phyloP scores from a whole-genome alignment of 2,329 filamentous ascomycete species.

The Immersiporthe knoxdaviesiana region DNA sequence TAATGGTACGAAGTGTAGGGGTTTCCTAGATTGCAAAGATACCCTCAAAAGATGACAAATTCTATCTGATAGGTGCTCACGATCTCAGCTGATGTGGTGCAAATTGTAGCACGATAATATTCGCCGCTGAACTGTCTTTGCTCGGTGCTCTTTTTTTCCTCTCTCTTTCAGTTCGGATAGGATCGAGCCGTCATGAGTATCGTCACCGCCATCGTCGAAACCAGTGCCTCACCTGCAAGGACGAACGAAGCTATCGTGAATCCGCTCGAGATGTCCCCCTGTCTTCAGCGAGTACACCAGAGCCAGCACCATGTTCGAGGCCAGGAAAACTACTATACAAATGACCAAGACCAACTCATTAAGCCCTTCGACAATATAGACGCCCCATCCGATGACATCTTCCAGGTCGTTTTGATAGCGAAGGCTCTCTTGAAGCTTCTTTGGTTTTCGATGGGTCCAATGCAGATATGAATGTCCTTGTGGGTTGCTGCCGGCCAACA shows the following conservation, averaged over 20 bases:
- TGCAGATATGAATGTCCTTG: neutral
- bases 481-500: neutral
- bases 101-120: neutral
- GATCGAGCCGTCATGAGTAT: neutral
- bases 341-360: neutral
- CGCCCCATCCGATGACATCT: neutral
- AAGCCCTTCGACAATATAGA: neutral
- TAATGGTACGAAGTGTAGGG: no score
- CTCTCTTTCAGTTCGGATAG: neutral
- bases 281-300: neutral
- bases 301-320: neutral
- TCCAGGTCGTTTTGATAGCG: neutral
- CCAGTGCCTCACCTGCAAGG: neutral
- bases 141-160: neutral
- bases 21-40: no score
- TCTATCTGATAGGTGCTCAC: neutral
- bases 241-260: neutral
- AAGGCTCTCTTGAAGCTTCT: neutral
- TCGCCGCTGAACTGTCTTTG: neutral
- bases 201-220: neutral
- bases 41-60: neutral
- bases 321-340: neutral
- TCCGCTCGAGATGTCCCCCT: neutral
- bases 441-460: neutral
- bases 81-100: neutral